These are phyloP conservation scores for Sherardia arvensis DNA, from an alignment of 257 asterid species.

Conservation along the genomic window DNA sequence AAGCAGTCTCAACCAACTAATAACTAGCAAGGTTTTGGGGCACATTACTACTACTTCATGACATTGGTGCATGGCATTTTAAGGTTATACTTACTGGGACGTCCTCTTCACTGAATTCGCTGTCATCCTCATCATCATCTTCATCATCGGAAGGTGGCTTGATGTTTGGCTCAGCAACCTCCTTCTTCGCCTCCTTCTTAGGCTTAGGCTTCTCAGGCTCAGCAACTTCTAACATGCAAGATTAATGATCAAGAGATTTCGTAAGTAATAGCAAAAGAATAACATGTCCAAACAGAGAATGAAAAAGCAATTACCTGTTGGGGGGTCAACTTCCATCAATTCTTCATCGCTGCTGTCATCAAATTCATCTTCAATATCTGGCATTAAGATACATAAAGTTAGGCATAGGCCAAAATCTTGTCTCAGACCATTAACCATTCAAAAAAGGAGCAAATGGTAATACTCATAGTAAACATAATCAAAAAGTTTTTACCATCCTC, in stretches of 20 bases:
- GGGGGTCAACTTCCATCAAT: conserved; percentile 1
- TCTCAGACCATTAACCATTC: too few relatives aligned
- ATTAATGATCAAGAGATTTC: background rate
- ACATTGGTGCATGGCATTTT: too few relatives aligned
- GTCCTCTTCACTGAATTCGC: background rate
- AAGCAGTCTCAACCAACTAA: too few relatives aligned
- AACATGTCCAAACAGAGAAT: background rate
- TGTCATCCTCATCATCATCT: conserved; percentile 1
- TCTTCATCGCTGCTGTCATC: background rate
- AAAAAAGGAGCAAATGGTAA: background rate
- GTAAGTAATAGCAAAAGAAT: background rate
- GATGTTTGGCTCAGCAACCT: background rate
- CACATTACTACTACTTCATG: too few relatives aligned
- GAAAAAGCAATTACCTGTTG: background rate
- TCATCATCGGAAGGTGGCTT: background rate
- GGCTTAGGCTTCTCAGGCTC: conserved; percentile 9
- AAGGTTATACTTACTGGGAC: too few relatives aligned
- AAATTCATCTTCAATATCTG: background rate
- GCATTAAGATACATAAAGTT: background rate
- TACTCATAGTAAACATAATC: background rate
- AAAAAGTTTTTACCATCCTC: conserved; percentile 7
- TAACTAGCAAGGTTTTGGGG: too few relatives aligned
- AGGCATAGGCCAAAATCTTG: background rate
- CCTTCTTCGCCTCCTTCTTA: background rate
- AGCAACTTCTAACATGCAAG: background rate